A percentile compares a stretch with the other conserved stretches of the same genome.
Evolutionary conservation across 352 stramenopile genomes (phyloP).

Genomic region (Pythium guiyangense): DNA sequence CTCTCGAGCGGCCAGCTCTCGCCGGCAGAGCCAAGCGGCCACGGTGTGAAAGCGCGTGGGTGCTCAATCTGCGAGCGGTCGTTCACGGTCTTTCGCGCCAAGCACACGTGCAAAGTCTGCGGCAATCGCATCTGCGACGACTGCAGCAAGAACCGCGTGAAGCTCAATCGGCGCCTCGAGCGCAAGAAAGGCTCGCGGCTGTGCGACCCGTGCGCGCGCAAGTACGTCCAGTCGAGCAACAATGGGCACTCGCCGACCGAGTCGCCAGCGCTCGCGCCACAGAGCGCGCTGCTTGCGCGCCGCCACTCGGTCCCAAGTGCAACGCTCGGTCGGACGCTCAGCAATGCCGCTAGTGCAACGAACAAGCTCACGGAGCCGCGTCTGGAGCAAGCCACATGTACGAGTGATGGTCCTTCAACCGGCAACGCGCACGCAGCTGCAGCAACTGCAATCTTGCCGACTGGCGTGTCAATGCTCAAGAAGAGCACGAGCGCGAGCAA

Average conservation of each 20-base stretch:
- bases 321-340: conserved; percentile 2
- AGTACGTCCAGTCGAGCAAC: conserved; percentile 41
- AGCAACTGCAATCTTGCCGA: not conserved
- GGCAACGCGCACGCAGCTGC: not conserved
- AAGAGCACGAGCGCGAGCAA: not conserved
- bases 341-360: not conserved
- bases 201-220: conserved; percentile 65
- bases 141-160: conserved; percentile 80
- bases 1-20: conserved; percentile 11
- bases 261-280: conserved; percentile 20
- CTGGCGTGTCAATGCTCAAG: no score
- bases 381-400: not conserved
- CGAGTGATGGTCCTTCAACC: not conserved
- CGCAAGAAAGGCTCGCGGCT: conserved; percentile 67
- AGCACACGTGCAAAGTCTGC: conserved; percentile 80
- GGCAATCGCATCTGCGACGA: conserved; percentile 71
- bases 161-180: conserved; percentile 60
- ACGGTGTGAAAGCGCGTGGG: conserved; percentile 14
- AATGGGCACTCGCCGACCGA: conserved; percentile 18
- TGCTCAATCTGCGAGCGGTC: conserved; percentile 67
- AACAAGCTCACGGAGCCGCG: not conserved
- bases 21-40: conserved; percentile 3
- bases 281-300: conserved; percentile 10
- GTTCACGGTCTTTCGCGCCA: conserved; percentile 74
- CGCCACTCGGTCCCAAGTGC: conserved; percentile 14